These are phyloP conservation scores for Obba rivulosa DNA, from an alignment of 768 basidiomycete genomes.

Conservation along the genomic window DNA sequence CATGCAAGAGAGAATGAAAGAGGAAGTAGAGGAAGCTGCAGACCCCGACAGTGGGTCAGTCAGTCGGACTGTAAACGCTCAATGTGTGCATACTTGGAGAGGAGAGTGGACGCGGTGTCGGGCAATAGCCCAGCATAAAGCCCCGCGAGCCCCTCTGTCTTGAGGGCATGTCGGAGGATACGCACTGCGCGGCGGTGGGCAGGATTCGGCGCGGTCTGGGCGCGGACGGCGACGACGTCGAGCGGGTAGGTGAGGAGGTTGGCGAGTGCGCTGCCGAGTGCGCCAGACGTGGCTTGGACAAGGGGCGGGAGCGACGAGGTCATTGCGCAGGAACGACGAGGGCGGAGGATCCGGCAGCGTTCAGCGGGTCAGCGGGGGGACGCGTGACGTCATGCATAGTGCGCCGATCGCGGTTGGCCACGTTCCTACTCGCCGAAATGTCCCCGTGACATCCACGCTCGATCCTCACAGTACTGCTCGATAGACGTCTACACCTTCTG, in stretches of 20 bases:
- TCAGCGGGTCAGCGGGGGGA: no score
- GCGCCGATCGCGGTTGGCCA: no score
- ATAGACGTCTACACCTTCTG: no score
- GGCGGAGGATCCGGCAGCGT: no score
- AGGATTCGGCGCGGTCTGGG: conserved; percentile 23
- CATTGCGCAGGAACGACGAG: conserved; percentile 27
- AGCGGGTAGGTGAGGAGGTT: conserved; percentile 53
- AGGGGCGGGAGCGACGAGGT: conserved; percentile 55
- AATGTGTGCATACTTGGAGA: conserved; percentile 40
- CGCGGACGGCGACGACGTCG: conserved; percentile 49
- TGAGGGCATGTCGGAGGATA: conserved; percentile 34
- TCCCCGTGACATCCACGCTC: no score
- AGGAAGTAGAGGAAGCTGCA: conserved; percentile 59
- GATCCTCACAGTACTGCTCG: no score
- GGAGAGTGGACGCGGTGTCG: conserved; percentile 48
- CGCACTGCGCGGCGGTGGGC: conserved; percentile 10
- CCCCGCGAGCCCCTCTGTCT: conserved; percentile 35
- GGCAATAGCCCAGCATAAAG: conserved; percentile 47
- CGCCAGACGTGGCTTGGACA: conserved; percentile 53
- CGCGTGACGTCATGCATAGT: no score
- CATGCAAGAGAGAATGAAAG: conserved; percentile 46
- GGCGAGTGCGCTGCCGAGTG: conserved; percentile 49
- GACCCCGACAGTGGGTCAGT: not conserved
- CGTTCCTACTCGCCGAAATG: no score
- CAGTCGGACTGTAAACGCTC: not conserved